Base-by-base conservation (phyloP, 306 rosid species). In the Acmispon strigosus region DNA sequence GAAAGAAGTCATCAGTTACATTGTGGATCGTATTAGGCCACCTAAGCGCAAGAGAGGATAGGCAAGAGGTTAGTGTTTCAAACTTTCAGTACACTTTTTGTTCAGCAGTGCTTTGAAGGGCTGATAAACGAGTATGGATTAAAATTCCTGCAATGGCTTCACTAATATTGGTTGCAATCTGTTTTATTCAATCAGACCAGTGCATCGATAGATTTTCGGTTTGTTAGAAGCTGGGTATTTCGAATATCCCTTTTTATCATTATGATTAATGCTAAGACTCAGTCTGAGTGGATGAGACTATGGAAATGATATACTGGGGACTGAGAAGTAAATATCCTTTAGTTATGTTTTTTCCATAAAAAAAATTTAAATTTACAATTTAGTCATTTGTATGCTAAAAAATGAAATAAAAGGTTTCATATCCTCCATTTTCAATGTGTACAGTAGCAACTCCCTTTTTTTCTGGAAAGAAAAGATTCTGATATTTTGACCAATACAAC, bases 1-100 rank as follows among this genome's bases (percentile, higher is more conserved):
- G 73, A 94, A 91, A 86, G 99, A 94, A 86, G 97, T 89, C 11
- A 83, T 91, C 18, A 50, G 63, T 69, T 87, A 78, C 50, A 81
- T 83, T 24, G 47, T 87, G 68, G 73, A 64, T 22, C 83, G 62
- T 4, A 83, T 91, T 65, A 90, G 77, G 79, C 62, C 74, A 24
- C 76, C 60, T 8, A 91, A 94, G 85, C 95, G 99, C 70, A 91
- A 78, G 82, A 84, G 91, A 84, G 19, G 65, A 57, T 86, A 90
- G 76, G 43, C 62, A 78, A 78, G 74, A 82, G 85, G 89, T 83
- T 64, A 57, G 67, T 72, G 27, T 41, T 82, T 59, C 29, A 5
- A 55, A 65, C 64, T 36, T 68, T 59, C 19, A 16, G 43, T 70
- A 51, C 44, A 22, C 47, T 57, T 52, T 29, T 34, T 16, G 22